phyloP scores from a whole-genome alignment of 2,329 filamentous ascomycete genomes.

The Claviceps lovelessii region DNA sequence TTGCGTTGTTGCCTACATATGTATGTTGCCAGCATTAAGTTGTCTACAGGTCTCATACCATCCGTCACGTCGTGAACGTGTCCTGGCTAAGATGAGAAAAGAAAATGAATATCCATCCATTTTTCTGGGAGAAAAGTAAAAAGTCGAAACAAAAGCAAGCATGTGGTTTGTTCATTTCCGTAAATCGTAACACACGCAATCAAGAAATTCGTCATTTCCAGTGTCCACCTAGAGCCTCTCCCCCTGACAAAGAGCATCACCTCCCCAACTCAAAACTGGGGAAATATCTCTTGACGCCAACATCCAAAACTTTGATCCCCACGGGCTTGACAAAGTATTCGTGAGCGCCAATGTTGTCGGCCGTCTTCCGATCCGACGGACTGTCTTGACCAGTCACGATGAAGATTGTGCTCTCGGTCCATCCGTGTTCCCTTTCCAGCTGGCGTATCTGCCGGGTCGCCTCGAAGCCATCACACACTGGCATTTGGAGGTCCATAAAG shows the following conservation, averaged over 20 bases:
- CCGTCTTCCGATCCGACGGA: not conserved
- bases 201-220: too few relatives aligned
- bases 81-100: not conserved
- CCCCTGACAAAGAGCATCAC: too few relatives aligned
- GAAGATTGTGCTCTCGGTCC: conserved; percentile 10
- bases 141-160: too few relatives aligned
- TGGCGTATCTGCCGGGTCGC: conserved; percentile 14
- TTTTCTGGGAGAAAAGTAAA: too few relatives aligned
- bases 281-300: not conserved
- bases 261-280: not conserved
- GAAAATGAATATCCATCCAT: too few relatives aligned
- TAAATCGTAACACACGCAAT: too few relatives aligned
- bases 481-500: conserved; percentile 18
- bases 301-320: not conserved
- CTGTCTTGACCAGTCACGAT: conserved; percentile 17
- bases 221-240: too few relatives aligned
- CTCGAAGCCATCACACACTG: conserved; percentile 15
- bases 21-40: not conserved
- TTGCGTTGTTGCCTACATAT: too few relatives aligned
- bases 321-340: not conserved
- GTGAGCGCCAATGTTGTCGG: not conserved
- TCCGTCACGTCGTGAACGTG: not conserved
- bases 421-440: conserved; percentile 9
- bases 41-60: not conserved
- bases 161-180: too few relatives aligned